A percentile compares a stretch with the other conserved stretches of the same genome.
Evolutionary conservation across 495 filamentous ascomycete species (phyloP).

Genomic region (Penicillium parvum): DNA sequence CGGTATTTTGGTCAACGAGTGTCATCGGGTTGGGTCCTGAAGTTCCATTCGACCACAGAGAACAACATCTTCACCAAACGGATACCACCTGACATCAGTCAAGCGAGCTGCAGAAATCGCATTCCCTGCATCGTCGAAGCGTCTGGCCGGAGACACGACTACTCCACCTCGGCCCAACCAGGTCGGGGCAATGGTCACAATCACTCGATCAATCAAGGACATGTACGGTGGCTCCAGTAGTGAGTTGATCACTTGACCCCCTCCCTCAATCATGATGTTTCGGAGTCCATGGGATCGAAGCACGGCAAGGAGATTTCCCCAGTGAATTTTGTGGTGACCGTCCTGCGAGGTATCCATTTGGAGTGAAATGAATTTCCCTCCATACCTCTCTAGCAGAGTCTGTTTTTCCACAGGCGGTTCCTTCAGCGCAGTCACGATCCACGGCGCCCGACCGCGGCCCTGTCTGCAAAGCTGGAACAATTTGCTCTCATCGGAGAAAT

Average conservation of each 20-base stretch:
- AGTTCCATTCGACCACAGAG: conserved; percentile 57
- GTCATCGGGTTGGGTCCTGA: too few relatives aligned
- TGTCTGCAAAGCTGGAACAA: conserved; percentile 58
- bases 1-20: too few relatives aligned
- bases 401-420: conserved; percentile 24
- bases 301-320: conserved; percentile 55
- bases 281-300: conserved; percentile 53
- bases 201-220: conserved; percentile 63
- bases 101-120: conserved; percentile 54
- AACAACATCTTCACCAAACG: conserved; percentile 73
- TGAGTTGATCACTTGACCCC: conserved; percentile 72
- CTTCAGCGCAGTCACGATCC: conserved; percentile 49
- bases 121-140: conserved; percentile 37
- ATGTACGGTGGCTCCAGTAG: conserved; percentile 54
- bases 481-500: conserved; percentile 52
- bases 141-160: conserved; percentile 57
- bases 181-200: conserved; percentile 81
- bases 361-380: conserved; percentile 42
- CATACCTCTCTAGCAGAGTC: conserved; percentile 36
- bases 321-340: conserved; percentile 39
- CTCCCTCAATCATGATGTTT: conserved; percentile 88
- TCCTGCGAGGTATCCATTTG: conserved; percentile 13
- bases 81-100: conserved; percentile 63
- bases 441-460: conserved; percentile 65
- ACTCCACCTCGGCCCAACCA: conserved; percentile 81